Conservation (phyloP, 805 yeast species). For the Hemisphaericaspora nanyangensis region DNA sequence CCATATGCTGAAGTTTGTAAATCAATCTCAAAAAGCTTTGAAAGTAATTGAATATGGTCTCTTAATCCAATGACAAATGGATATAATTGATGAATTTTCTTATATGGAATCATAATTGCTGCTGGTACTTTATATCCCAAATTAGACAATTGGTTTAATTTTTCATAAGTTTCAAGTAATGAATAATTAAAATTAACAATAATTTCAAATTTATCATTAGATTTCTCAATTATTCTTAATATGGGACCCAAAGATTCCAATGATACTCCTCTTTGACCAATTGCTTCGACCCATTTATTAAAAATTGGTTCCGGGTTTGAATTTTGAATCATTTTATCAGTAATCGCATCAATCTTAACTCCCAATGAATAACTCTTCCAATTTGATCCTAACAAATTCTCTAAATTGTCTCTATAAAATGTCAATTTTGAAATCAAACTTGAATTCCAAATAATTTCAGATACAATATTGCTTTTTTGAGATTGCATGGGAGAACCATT, state of each 20-base stretch:
- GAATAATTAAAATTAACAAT: constrained; percentile 50
- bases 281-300: constrained; percentile 45
- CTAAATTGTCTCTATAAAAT: constrained; percentile 21
- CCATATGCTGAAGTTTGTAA: constrained; percentile 28
- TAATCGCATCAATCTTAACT: constrained; percentile 50
- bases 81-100: constrained; percentile 47
- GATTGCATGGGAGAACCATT: background rate
- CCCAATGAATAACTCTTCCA: constrained; percentile 50
- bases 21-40: constrained; percentile 7
- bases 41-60: constrained; percentile 4
- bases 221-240: constrained; percentile 29
- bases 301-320: constrained; percentile 41
- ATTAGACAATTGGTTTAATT: constrained; percentile 47
- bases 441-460: constrained; percentile 14
- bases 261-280: constrained; percentile 6
- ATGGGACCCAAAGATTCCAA: constrained; percentile 27
- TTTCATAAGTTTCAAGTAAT: constrained; percentile 43
- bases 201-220: constrained; percentile 23
- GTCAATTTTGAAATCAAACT: constrained; percentile 18
- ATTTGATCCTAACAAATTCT: constrained; percentile 25
- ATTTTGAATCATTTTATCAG: constrained; percentile 41
- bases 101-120: constrained; percentile 41
- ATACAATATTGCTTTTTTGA: background rate
- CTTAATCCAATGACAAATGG: constrained; percentile 53
- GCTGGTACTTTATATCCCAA: constrained; percentile 59